Conservation (phyloP, 306 rosid species). For the Lupinus albus region DNA sequence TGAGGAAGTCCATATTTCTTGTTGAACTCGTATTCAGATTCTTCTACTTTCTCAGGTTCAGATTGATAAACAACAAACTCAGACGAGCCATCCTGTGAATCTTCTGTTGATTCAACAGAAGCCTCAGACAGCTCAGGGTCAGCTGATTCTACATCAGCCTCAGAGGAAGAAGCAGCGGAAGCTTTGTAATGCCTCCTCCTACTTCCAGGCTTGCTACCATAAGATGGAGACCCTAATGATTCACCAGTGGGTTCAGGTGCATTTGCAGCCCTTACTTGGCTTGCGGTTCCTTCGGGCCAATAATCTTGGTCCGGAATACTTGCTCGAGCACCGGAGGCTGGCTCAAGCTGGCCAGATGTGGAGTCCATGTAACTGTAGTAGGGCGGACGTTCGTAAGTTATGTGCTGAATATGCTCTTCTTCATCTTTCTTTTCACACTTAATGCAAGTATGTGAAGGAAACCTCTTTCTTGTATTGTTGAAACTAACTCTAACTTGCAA, state of each 20-base stretch:
- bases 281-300: conserved; percentile 98
- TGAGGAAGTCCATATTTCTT: conserved; percentile 86
- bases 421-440: conserved; percentile 82
- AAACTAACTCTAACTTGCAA: conserved; percentile 59
- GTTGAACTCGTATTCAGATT: conserved; percentile 62
- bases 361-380: conserved; percentile 82
- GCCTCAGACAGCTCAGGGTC: conserved; percentile 47
- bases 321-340: conserved; percentile 97
- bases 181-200: conserved; percentile 79
- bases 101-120: conserved; percentile 59
- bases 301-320: conserved; percentile 85
- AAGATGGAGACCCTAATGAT: conserved; percentile 81
- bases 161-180: conserved; percentile 51
- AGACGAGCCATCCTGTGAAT: conserved; percentile 57
- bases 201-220: conserved; percentile 88
- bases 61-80: conserved; percentile 81
- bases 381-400: conserved; percentile 81
- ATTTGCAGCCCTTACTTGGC: conserved; percentile 75
- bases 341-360: conserved; percentile 93
- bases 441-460: conserved; percentile 53
- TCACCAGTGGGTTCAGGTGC: conserved; percentile 80
- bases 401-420: conserved; percentile 53
- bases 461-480: conserved; percentile 46
- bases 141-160: conserved; percentile 43
- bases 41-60: conserved; percentile 68